These are phyloP conservation scores for Marchantia polymorpha DNA, from an alignment of 225 moss, liverwort and hornwort genomes.

Conservation along the genomic window DNA sequence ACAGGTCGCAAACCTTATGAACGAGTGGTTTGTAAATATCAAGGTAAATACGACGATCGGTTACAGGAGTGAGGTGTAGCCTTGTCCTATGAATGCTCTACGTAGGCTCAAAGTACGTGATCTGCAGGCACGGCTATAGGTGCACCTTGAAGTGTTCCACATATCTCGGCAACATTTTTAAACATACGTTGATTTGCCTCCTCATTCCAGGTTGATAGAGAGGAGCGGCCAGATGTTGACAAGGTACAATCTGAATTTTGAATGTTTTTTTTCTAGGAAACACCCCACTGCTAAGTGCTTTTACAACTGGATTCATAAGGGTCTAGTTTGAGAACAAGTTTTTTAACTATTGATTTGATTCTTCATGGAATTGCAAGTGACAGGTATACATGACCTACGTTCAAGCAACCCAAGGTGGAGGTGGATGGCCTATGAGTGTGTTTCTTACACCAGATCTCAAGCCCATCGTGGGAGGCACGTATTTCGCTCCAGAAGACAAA, in stretches of 20 bases:
- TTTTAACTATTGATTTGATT: not conserved
- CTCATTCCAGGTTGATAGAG: conserved; percentile 83
- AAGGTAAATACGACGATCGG: conserved; percentile 45
- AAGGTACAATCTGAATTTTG: conserved; percentile 47
- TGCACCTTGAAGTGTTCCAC: not conserved
- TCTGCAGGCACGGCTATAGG: not conserved
- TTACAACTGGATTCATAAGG: too few relatives aligned
- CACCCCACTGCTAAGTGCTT: not conserved
- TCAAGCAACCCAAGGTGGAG: conserved; percentile 98
- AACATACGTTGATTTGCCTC: not conserved
- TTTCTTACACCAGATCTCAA: conserved; percentile 96
- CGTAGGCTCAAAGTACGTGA: not conserved
- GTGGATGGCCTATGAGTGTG: conserved; percentile 99
- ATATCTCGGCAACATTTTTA: not conserved
- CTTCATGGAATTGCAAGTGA: not conserved
- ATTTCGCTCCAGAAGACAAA: conserved; percentile 95
- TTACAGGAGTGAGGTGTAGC: not conserved
- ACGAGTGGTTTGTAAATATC: conserved; percentile 90
- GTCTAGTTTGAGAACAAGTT: not conserved
- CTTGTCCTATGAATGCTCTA: not conserved
- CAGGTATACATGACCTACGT: conserved; percentile 99
- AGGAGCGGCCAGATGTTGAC: conserved; percentile 98
- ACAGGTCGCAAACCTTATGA: conserved; percentile 92
- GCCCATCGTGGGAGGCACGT: conserved; percentile 98
- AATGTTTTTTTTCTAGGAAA: not conserved